phyloP scores from a whole-genome alignment of 192 early-diverging fungal genomes.

The Spizellomyces punctatus region DNA sequence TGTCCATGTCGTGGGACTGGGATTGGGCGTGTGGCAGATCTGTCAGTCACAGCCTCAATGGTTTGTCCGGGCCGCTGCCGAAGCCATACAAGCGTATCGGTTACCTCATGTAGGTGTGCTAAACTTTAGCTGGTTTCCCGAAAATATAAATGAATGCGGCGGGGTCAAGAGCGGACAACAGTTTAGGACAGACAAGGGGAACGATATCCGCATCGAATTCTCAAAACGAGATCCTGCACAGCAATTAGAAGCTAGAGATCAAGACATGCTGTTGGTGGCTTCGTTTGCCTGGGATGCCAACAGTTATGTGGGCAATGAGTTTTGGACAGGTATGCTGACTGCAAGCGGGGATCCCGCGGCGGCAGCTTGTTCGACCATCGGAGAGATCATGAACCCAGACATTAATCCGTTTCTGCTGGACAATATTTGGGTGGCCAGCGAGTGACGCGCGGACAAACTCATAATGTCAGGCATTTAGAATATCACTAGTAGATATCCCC shows the following conservation, averaged over 20 bases:
- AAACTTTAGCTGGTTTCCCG: constrained; percentile 35
- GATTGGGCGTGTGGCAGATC: constrained; percentile 44
- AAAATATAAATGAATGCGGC: neutral
- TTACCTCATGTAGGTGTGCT: constrained; percentile 31
- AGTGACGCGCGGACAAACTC: neutral
- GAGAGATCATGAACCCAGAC: constrained; percentile 42
- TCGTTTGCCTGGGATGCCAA: constrained; percentile 49
- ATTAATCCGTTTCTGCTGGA: constrained; percentile 31
- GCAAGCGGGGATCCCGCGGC: constrained; percentile 45
- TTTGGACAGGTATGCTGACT: constrained; percentile 31
- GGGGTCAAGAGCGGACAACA: neutral
- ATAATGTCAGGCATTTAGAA: too few relatives aligned
- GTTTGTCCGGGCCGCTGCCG: constrained; percentile 36
- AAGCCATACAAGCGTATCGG: constrained; percentile 14
- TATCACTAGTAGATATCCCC: too few relatives aligned
- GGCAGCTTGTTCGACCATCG: constrained; percentile 42
- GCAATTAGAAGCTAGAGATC: constrained; percentile 4
- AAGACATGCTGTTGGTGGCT: constrained; percentile 36
- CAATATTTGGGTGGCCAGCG: constrained; percentile 8
- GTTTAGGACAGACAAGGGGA: constrained; percentile 22
- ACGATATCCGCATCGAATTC: constrained; percentile 39
- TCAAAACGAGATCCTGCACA: constrained; percentile 40
- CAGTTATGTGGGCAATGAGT: constrained; percentile 44
- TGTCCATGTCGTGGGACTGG: constrained; percentile 42
- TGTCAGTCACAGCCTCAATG: constrained; percentile 7